Conservation (phyloP, 2,329 filamentous ascomycete genomes). For the Fusarium nodosum region DNA sequence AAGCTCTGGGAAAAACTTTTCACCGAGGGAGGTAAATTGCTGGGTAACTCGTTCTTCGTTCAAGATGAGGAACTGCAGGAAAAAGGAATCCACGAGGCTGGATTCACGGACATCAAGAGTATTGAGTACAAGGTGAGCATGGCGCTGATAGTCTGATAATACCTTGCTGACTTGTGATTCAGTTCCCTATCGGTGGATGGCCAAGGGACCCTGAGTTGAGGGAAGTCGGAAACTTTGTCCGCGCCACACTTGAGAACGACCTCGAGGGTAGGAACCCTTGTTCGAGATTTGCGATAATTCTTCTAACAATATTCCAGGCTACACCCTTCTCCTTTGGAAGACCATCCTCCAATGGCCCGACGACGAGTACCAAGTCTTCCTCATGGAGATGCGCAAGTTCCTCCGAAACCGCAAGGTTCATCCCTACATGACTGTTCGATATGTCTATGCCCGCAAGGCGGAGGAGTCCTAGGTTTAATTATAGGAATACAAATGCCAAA, state of each 20-base stretch:
- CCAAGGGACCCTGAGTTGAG: constrained; percentile 29
- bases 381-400: constrained; percentile 38
- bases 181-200: constrained; percentile 46
- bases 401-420: constrained; percentile 37
- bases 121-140: constrained; percentile 38
- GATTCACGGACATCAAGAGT: constrained; percentile 39
- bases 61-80: constrained; percentile 30
- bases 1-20: constrained; percentile 37
- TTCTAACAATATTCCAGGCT: constrained; percentile 15
- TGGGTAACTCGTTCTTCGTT: constrained; percentile 35
- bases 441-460: constrained; percentile 40
- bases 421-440: constrained; percentile 40
- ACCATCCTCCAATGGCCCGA: constrained; percentile 40
- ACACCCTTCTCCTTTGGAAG: constrained; percentile 41
- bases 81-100: constrained; percentile 36
- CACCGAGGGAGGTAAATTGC: constrained; percentile 30
- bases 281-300: accelerated
- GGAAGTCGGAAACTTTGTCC: constrained; percentile 41
- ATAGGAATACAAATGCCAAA: background rate
- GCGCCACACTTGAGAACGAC: constrained; percentile 43
- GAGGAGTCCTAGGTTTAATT: background rate
- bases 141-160: background rate
- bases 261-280: constrained; percentile 26
- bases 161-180: background rate
- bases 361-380: constrained; percentile 43